phyloP scores from a whole-genome alignment of 768 basidiomycete species.

The Trametes meyenii region DNA sequence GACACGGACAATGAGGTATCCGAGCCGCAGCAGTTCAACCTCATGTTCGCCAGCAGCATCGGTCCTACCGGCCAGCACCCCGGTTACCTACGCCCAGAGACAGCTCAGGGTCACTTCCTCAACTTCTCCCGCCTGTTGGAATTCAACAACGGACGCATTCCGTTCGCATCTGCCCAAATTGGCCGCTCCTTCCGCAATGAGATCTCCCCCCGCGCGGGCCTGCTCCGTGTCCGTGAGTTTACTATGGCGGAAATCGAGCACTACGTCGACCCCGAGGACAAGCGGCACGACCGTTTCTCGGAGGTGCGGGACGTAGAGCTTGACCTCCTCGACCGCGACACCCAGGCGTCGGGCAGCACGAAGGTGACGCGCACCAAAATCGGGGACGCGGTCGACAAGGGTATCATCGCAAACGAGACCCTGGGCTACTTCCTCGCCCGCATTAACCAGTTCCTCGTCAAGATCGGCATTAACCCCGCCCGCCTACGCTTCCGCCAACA shows the following conservation, averaged over 20 bases:
- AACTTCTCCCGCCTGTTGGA: slow-evolving; percentile 97
- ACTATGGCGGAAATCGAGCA: slow-evolving; percentile 99
- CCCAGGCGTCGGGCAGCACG: slow-evolving; percentile 78
- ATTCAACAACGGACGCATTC: slow-evolving; percentile 96
- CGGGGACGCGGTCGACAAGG: slow-evolving; percentile 86
- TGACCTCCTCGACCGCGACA: slow-evolving; percentile 76
- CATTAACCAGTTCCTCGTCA: slow-evolving; percentile 85
- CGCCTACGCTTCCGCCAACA: slow-evolving; percentile 95
- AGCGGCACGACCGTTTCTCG: slow-evolving; percentile 80
- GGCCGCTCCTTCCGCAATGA: slow-evolving; percentile 97
- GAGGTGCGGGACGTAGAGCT: slow-evolving; percentile 79
- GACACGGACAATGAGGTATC: slow-evolving; percentile 91
- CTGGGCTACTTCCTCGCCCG: slow-evolving; percentile 96
- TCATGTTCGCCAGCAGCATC: slow-evolving; percentile 98
- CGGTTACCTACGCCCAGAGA: slow-evolving; percentile 96
- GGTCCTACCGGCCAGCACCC: slow-evolving; percentile 97
- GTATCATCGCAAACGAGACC: slow-evolving; percentile 94
- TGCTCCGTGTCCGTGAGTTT: slow-evolving; percentile 97
- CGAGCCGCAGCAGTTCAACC: slow-evolving; percentile 94
- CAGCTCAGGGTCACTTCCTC: slow-evolving; percentile 97
- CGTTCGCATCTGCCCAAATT: slow-evolving; percentile 97
- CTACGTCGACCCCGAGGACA: slow-evolving; percentile 94
- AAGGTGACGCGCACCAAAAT: slow-evolving; percentile 67
- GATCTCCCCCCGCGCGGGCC: slow-evolving; percentile 94
- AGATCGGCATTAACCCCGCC: slow-evolving; percentile 85